phyloP scores from a whole-genome alignment of 352 stramenopile species.

The Globisporangium solare region DNA sequence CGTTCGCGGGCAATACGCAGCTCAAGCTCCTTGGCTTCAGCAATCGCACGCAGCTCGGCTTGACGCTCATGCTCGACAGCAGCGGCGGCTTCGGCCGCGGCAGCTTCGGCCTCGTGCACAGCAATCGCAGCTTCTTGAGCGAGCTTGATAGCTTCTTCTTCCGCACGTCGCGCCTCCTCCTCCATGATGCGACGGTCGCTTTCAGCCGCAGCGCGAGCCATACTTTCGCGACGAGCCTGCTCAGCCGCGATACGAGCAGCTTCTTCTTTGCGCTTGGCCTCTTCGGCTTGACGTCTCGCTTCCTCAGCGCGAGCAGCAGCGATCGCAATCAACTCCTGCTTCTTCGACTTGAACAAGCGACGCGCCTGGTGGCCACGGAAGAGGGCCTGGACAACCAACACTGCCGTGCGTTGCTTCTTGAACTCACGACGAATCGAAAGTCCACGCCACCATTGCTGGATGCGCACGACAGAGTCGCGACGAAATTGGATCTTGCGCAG shows the following conservation, averaged over 20 bases:
- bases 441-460: constrained; percentile 85
- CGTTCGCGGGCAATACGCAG: constrained; percentile 50
- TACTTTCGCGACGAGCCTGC: constrained; percentile 45
- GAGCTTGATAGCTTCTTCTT: constrained; percentile 55
- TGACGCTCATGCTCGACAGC: constrained; percentile 80
- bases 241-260: constrained; percentile 56
- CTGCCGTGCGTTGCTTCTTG: constrained; percentile 75
- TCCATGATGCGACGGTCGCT: constrained; percentile 67
- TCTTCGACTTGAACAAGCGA: constrained; percentile 76
- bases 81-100: constrained; percentile 68
- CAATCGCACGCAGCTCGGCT: constrained; percentile 74
- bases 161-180: constrained; percentile 58
- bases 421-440: constrained; percentile 68
- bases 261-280: constrained; percentile 81
- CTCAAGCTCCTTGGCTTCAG: constrained; percentile 64
- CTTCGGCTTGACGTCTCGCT: constrained; percentile 65
- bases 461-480: constrained; percentile 49
- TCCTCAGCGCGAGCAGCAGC: constrained; percentile 70
- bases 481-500: constrained; percentile 64
- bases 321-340: constrained; percentile 80
- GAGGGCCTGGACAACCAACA: constrained; percentile 66
- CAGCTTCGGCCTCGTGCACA: constrained; percentile 54
- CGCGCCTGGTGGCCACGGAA: constrained; percentile 79
- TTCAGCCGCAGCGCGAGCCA: constrained; percentile 44
- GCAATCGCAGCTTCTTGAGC: constrained; percentile 50